Evolutionary conservation across 805 yeast genomes (phyloP).

Genomic region (Teunomyces lycoperdinae): DNA sequence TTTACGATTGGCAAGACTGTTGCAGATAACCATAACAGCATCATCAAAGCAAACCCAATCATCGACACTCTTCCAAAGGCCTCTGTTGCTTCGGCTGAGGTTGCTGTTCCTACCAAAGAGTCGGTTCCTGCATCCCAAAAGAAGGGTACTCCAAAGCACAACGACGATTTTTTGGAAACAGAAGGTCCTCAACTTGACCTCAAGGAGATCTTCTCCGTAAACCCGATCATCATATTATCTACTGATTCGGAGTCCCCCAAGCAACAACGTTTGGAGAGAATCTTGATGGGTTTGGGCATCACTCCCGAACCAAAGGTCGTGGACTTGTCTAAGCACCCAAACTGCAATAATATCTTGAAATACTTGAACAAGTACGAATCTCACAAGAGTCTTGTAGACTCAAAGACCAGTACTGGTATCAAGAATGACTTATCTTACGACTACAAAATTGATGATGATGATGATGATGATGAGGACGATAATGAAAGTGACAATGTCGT

Average conservation of each 20-base stretch:
- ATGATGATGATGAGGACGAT: conserved; percentile 7
- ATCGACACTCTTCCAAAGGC: conserved; percentile 1
- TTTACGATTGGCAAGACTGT: background rate
- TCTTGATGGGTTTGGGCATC: conserved; percentile 22
- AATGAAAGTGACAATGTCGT: conserved; percentile 10
- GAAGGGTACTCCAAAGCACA: background rate
- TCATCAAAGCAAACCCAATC: conserved; percentile 2
- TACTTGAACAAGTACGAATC: conserved; percentile 21
- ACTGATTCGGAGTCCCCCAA: conserved; percentile 17
- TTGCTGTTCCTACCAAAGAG: background rate
- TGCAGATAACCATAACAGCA: background rate
- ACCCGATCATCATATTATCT: conserved; percentile 26
- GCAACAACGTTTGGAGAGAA: conserved; percentile 13
- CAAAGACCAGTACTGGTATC: background rate
- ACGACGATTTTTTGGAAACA: background rate
- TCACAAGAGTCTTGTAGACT: conserved; percentile 4
- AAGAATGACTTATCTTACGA: conserved; percentile 7
- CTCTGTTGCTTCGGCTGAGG: background rate
- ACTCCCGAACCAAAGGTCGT: conserved; percentile 33
- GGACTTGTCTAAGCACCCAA: conserved; percentile 31
- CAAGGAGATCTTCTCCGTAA: conserved; percentile 30
- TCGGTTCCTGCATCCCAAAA: conserved; percentile 1
- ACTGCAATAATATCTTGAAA: conserved; percentile 18
- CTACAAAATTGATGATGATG: conserved; percentile 4
- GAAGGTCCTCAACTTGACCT: conserved; percentile 19